phyloP scores from a whole-genome alignment of 2,329 filamentous ascomycete species.

The Talaromyces sp. region DNA sequence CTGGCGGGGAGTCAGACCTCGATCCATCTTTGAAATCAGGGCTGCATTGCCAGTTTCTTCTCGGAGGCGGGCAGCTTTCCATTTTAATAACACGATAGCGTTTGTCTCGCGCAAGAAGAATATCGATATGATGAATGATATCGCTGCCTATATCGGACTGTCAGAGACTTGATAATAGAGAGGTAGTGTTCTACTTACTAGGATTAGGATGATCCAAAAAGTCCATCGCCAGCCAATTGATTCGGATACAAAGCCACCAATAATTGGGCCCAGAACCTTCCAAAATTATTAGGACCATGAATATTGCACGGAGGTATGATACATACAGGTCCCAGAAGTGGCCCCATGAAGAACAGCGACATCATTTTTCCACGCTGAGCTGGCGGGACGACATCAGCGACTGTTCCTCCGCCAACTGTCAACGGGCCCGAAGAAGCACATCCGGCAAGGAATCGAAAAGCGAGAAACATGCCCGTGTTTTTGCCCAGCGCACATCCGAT shows the following conservation, averaged over 20 bases:
- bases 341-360: not conserved
- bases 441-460: slow-evolving; percentile 1
- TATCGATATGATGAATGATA: not conserved
- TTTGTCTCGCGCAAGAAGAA: not conserved
- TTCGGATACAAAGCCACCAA: slow-evolving; percentile 38
- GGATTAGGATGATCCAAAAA: slow-evolving; percentile 65
- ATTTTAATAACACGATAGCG: not conserved
- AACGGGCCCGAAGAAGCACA: slow-evolving; percentile 37
- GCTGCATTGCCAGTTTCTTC: not conserved
- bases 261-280: slow-evolving; percentile 50
- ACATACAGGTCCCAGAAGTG: slow-evolving; percentile 5
- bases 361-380: not conserved
- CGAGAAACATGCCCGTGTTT: slow-evolving; percentile 25
- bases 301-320: not conserved
- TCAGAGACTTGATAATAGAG: not conserved
- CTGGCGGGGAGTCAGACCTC: not conserved
- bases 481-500: slow-evolving; percentile 62
- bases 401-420: slow-evolving; percentile 51
- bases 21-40: not conserved
- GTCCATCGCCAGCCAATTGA: slow-evolving; percentile 54
- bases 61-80: not conserved
- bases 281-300: not conserved
- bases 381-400: not conserved
- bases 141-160: not conserved
- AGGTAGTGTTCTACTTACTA: slow-evolving; percentile 35